A percentile compares a stretch with the other conserved stretches of the same genome.
phyloP scores from a whole-genome alignment of 2,329 filamentous ascomycete species.

The Eurotiales sp. region DNA sequence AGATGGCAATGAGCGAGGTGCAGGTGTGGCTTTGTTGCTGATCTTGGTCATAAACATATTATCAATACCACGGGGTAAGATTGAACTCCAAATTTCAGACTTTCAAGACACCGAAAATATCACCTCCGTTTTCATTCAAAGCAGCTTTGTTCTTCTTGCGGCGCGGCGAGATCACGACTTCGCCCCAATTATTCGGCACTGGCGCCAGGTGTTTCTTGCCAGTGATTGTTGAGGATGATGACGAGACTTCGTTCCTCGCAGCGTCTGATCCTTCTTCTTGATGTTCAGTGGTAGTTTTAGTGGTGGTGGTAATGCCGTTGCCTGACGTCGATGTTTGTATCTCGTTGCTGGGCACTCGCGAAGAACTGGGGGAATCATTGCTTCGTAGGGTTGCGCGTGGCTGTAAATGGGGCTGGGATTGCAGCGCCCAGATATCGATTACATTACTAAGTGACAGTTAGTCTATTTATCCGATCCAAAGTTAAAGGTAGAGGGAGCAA shows the following conservation, averaged over 20 bases:
- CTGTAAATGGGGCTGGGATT: conserved; percentile 40
- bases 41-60: too few relatives aligned
- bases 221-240: neutral
- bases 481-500: neutral
- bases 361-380: conserved; percentile 26
- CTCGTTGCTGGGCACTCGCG: conserved; percentile 19
- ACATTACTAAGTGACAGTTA: conserved; percentile 30
- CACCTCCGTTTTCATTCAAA: conserved; percentile 23
- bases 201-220: conserved; percentile 18
- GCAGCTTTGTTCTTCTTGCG: conserved; percentile 25
- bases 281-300: neutral
- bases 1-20: neutral
- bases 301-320: conserved; percentile 13
- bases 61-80: neutral
- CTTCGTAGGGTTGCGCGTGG: conserved; percentile 34
- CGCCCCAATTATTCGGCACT: conserved; percentile 42
- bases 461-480: neutral
- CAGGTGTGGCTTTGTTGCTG: neutral
- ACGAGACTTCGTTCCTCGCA: neutral
- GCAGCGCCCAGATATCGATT: conserved; percentile 44
- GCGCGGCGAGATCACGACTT: conserved; percentile 41
- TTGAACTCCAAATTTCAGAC: conserved; percentile 19
- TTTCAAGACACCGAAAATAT: conserved; percentile 40
- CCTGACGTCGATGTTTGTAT: conserved; percentile 16
- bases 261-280: conserved; percentile 10